Conservation (phyloP, 441 rosid species). For the Adansonia gregorii region DNA sequence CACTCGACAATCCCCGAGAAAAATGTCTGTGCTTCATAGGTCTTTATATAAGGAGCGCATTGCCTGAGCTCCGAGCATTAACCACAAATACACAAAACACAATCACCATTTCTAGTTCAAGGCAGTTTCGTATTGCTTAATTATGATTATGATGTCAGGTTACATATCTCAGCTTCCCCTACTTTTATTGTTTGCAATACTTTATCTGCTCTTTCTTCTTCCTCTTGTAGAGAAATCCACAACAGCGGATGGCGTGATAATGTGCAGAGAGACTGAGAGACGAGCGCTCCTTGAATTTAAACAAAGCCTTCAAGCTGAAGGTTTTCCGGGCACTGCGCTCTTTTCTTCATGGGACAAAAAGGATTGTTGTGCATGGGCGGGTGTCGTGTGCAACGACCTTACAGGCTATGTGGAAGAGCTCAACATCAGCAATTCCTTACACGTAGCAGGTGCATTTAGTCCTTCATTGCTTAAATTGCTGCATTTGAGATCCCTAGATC, state of each 20-base stretch:
- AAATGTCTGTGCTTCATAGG: too few species aligned
- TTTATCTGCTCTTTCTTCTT: background rate
- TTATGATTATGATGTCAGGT: background rate
- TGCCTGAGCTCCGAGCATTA: too few species aligned
- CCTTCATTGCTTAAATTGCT: background rate
- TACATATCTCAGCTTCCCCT: background rate
- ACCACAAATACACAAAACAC: too few species aligned
- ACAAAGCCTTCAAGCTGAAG: background rate
- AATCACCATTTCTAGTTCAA: background rate
- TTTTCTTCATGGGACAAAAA: background rate
- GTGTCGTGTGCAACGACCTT: background rate
- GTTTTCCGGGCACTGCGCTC: accelerated
- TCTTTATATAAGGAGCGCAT: too few species aligned
- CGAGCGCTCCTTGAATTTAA: background rate
- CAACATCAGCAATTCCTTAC: too few species aligned
- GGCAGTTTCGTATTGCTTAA: background rate
- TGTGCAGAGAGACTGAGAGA: background rate
- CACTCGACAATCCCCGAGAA: too few species aligned
- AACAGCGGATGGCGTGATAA: background rate
- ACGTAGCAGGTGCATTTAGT: background rate
- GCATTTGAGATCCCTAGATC: background rate
- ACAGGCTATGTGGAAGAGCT: background rate
- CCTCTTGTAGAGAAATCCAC: background rate
- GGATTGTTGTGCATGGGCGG: background rate
- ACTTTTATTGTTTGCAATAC: background rate